Base-by-base conservation (phyloP, 306 rosid species). In the Prunus mongolica region DNA sequence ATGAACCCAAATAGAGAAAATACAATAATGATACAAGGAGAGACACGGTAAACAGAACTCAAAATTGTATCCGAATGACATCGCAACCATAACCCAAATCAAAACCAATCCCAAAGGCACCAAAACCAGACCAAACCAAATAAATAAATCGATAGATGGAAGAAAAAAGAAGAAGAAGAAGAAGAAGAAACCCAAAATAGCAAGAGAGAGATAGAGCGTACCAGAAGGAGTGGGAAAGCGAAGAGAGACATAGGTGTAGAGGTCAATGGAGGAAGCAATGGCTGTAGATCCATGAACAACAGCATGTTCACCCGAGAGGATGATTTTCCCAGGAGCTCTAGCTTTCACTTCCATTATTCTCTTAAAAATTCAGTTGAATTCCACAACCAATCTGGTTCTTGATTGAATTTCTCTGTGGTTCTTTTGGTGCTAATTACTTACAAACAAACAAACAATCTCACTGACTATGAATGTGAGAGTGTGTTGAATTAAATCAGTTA, bases 201-300 rank as follows among this genome's bases (percentile, higher is more conserved):
- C 49, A 13, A 63, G 52, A 54, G 69, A 69, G 76, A 18, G 73
- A 38, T 38, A 60, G 69, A 51, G 46, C 27, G 24, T 82, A 90
- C 97, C 96, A 20, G 91, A 83, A 77, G 92, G 87, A 82, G 85
- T 82, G 66, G 96, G 87, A 76, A 89, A 84, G 65, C 87, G 96
- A 69, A 95, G 84, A 71, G 96, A 84, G 27, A 84, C 97, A 25
- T 86, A 82, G 65, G 99, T 95, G 88, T 77, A 92, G 69, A 88
- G 81, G 54, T 84, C 88, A 52, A 95, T 87, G 77, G 97, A 89
- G 60, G 99, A 84, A 16, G 99, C 99, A 3, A 95, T 89, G 6
- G 99, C 99, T 14, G 99, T 88, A 67, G 97, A 90, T 84, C 96
- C 97, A 80, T 95, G 97, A 66, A 95, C 99, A 9, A 95, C 99